Conservation (phyloP, 2,329 filamentous ascomycete species). For the Ascochyta clinopodiicola region DNA sequence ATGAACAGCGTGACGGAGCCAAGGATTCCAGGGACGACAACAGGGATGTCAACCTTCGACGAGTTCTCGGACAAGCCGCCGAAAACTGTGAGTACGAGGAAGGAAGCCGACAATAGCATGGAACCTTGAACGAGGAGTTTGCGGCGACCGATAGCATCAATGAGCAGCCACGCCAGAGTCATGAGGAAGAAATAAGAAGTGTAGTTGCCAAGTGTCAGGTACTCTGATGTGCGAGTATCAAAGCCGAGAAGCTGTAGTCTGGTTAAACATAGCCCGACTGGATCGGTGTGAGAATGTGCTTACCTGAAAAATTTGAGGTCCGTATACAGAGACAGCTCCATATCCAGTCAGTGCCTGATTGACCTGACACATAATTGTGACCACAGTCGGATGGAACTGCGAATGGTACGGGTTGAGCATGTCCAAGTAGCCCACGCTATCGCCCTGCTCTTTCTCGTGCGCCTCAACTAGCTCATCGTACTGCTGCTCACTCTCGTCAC, state of each 20-base stretch:
- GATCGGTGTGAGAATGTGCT: not conserved
- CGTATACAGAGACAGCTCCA: constrained; percentile 67
- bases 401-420: constrained; percentile 63
- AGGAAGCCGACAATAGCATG: constrained; percentile 55
- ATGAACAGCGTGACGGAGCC: constrained; percentile 62
- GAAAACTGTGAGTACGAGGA: constrained; percentile 60
- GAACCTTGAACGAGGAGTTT: constrained; percentile 62
- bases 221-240: constrained; percentile 58
- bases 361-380: constrained; percentile 68
- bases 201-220: constrained; percentile 66
- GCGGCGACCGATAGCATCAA: constrained; percentile 63
- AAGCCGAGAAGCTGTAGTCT: constrained; percentile 62
- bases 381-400: constrained; percentile 66
- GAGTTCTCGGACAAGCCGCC: constrained; percentile 56
- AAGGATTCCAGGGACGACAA: constrained; percentile 55
- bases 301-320: constrained; percentile 66
- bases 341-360: constrained; percentile 67
- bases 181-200: constrained; percentile 66
- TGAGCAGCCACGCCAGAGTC: constrained; percentile 66
- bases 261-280: not conserved
- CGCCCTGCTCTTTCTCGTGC: constrained; percentile 58
- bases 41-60: constrained; percentile 47
- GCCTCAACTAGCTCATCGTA: constrained; percentile 59
- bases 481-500: constrained; percentile 57
- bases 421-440: constrained; percentile 60